Conservation (phyloP, 208 protist species). For the Leishmania turanica region DNA sequence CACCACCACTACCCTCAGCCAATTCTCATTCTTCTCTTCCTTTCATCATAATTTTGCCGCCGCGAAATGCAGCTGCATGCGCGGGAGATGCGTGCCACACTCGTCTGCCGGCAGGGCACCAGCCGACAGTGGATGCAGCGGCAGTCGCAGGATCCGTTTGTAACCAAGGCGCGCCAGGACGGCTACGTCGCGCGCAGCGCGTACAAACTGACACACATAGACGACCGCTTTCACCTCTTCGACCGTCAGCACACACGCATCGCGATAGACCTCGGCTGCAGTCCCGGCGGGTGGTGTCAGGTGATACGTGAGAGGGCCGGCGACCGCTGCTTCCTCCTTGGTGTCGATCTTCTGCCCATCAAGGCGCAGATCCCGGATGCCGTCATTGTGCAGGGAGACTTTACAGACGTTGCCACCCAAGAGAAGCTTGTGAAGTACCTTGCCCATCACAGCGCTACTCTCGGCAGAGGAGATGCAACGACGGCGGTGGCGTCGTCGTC, state of each 20-base stretch:
- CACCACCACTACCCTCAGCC: neutral
- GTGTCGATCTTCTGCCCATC: constrained; percentile 67
- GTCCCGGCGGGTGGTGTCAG: constrained; percentile 87
- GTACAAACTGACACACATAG: constrained; percentile 74
- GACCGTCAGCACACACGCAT: constrained; percentile 39
- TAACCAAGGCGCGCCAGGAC: constrained; percentile 55
- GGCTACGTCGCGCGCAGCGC: constrained; percentile 85
- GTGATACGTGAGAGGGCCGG: constrained; percentile 71
- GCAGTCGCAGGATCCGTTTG: constrained; percentile 68
- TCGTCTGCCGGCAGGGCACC: constrained; percentile 9
- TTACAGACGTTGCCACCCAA: constrained; percentile 48
- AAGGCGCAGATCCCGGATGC: constrained; percentile 57
- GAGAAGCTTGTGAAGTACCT: constrained; percentile 42
- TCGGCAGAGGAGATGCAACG: neutral
- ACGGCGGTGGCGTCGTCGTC: neutral
- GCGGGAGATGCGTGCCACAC: constrained; percentile 5
- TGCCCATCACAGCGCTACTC: neutral
- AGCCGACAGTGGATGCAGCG: constrained; percentile 64
- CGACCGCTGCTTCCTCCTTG: constrained; percentile 70
- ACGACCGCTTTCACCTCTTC: constrained; percentile 74
- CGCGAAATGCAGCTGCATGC: neutral
- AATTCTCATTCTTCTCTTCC: neutral
- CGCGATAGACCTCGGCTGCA: constrained; percentile 83
- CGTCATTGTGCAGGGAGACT: constrained; percentile 77
- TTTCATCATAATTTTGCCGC: neutral